phyloP scores from a whole-genome alignment of 208 protist genomes.

The Acanthamoeba sp. region DNA sequence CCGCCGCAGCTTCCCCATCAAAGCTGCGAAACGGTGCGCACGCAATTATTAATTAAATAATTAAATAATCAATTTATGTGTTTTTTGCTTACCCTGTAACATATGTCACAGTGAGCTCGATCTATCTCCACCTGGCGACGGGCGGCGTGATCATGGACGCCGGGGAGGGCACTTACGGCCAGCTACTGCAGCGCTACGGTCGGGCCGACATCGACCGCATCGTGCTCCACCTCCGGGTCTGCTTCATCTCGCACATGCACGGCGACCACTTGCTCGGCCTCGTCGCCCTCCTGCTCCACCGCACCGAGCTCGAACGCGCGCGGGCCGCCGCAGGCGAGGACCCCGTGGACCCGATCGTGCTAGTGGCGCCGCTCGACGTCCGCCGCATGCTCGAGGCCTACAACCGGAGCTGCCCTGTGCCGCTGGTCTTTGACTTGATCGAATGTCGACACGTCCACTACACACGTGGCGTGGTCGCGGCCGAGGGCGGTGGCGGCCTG shows the following conservation, averaged over 20 bases:
- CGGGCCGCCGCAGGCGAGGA: neutral
- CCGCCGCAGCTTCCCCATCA: constrained; percentile 80
- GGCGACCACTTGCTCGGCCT: constrained; percentile 88
- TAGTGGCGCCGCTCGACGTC: constrained; percentile 7
- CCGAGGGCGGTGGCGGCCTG: neutral
- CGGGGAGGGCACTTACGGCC: constrained; percentile 86
- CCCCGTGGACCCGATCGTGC: neutral
- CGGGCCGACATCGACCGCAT: constrained; percentile 17
- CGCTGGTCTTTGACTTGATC: constrained; percentile 1
- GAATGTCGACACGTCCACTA: neutral
- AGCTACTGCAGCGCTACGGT: constrained; percentile 83
- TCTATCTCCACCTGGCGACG: neutral
- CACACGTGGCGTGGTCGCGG: too few species aligned
- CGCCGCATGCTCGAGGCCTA: neutral
- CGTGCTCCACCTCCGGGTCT: constrained; percentile 53
- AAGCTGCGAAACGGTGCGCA: constrained; percentile 82
- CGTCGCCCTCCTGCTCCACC: constrained; percentile 69
- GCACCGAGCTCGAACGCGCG: neutral
- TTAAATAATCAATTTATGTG: too few species aligned
- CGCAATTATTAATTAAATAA: too few species aligned
- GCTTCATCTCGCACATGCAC: constrained; percentile 89
- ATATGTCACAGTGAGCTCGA: neutral
- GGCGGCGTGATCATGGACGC: constrained; percentile 82
- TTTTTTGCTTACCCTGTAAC: too few species aligned
- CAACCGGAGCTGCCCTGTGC: neutral